These are phyloP conservation scores for Boletus rufocinnamomeus DNA, from an alignment of 768 basidiomycete genomes.

Conservation along the genomic window DNA sequence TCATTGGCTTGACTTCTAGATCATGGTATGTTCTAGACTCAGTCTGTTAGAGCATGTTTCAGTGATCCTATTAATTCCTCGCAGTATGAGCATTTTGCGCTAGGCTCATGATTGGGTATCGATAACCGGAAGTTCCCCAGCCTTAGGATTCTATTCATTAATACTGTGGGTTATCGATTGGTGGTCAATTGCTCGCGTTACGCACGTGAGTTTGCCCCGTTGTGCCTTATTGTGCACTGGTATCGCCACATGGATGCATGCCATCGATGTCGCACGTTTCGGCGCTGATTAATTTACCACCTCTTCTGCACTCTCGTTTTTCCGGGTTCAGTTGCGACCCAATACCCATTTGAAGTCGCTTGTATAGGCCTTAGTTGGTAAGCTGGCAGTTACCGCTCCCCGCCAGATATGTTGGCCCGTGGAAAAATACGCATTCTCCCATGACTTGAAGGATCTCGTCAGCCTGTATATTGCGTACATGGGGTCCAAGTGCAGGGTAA, in stretches of 20 bases:
- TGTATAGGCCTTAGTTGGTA: not conserved
- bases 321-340: not conserved
- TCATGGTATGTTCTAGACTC: not conserved
- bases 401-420: not conserved
- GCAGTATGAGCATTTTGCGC: not conserved
- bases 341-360: not conserved
- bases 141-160: not conserved
- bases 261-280: not conserved
- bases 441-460: not conserved
- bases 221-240: not conserved
- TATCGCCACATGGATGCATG: not conserved
- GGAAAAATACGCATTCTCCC: not conserved
- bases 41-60: not conserved
- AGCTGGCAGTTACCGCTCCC: not conserved
- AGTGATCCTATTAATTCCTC: not conserved
- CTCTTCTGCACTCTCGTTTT: not conserved
- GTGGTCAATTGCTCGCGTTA: not conserved
- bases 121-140: not conserved
- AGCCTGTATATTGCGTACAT: not conserved
- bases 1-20: not conserved
- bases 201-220: not conserved
- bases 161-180: not conserved
- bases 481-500: not conserved
- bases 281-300: not conserved
- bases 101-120: too few relatives aligned